A percentile compares a stretch with the other conserved stretches of the same genome.
These are phyloP conservation scores for Lactifluus volemus DNA, from an alignment of 768 basidiomycete species.

Conservation along the genomic window DNA sequence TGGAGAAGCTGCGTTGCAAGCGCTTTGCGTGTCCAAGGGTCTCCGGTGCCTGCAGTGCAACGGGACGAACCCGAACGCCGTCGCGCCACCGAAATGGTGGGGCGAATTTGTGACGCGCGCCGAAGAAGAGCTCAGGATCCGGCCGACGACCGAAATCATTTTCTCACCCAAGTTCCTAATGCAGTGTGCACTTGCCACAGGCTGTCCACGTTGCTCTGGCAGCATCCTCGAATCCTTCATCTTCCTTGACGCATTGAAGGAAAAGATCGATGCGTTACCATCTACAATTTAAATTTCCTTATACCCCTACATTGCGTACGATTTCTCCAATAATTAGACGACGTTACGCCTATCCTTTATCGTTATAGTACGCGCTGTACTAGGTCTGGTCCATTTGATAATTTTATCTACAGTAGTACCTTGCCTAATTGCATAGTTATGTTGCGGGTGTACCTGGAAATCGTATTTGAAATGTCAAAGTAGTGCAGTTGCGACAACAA, in stretches of 20 bases:
- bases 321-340: too few species aligned
- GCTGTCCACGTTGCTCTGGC: slow-evolving; percentile 53
- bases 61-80: slow-evolving; percentile 35
- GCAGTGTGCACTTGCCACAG: slow-evolving; percentile 38
- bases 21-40: slow-evolving; percentile 39
- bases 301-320: too few species aligned
- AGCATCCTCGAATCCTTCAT: slow-evolving; percentile 56
- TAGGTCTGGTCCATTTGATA: too few species aligned
- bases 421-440: too few species aligned
- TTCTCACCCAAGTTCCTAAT: slow-evolving; percentile 55
- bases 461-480: neutral
- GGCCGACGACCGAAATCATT: slow-evolving; percentile 51
- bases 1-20: slow-evolving; percentile 36
- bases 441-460: too few species aligned
- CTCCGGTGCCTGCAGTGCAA: slow-evolving; percentile 66
- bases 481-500: neutral
- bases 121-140: slow-evolving; percentile 43
- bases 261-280: slow-evolving; percentile 45
- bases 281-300: slow-evolving; percentile 31
- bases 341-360: too few species aligned
- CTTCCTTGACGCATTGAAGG: slow-evolving; percentile 47
- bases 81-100: slow-evolving; percentile 63
- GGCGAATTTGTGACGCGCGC: slow-evolving; percentile 48
- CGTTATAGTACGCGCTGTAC: too few species aligned
- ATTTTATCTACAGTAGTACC: too few species aligned